Base-by-base conservation (phyloP, 345 rosid genomes). In the Salix exigua region DNA sequence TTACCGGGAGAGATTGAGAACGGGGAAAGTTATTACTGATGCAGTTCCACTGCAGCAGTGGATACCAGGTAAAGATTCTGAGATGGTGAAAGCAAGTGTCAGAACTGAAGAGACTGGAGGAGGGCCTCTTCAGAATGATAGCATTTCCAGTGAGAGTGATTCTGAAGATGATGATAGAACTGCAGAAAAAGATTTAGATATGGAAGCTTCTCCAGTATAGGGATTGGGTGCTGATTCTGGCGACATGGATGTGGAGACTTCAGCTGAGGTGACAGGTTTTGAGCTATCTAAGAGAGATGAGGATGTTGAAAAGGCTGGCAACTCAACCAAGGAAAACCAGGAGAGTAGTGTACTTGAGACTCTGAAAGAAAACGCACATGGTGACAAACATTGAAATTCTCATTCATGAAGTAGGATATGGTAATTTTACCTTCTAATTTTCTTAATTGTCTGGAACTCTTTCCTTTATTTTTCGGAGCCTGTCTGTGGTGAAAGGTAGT, bases 41-140 rank as follows among this genome's bases (percentile, higher is more conserved):
- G 97, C 92, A 60, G 82, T 91, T 53, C 96, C 97, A 16, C 61
- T 92, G 50, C 96, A 89, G 78, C 97, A 91, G 80, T 82, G 91
- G 70, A 83, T 84, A 66, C 95, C 97, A 0, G 90, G 71, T 72
- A 85, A 72, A 42, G 88, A 88, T 69, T 71, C 79, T 14, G 87
- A 82, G 42, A 81, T 83, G 88, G 83, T 70, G 40, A 91, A 86
- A 79, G 87, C 76, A n/a, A 86, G 89, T 18, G 71, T 58, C 72
- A 88, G 81, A 78, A 70, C 75, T 42, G 95, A 85, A 11, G 94
- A 90, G 75, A 83, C 79, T n/a, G 93, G 87, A 8, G 87, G 79
- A 14, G 86, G 68, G 16, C 77, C 86, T 6, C 82, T 70, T 8
- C 91, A 88, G 2, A 84, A 88, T 6, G 86, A 85, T 19, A 83